Conservation (phyloP, 495 filamentous ascomycete species). For the Aspergillus sparsus region DNA sequence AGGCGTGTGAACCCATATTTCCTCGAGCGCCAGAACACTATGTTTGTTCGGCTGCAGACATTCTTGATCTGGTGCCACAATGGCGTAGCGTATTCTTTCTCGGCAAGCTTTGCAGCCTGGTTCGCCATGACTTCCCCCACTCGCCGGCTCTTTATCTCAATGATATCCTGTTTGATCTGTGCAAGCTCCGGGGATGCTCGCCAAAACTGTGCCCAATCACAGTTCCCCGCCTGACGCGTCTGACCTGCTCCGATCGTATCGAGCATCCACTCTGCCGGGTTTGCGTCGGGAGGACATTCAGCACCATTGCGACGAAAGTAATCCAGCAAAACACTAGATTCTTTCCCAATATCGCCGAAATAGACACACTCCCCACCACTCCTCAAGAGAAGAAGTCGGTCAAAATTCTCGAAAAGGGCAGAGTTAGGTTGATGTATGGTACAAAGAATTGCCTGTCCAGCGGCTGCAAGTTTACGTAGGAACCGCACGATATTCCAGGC, state of each 20-base stretch:
- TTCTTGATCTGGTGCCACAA: conserved; percentile 57
- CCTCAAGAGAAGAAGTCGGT: conserved; percentile 67
- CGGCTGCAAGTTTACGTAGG: conserved; percentile 64
- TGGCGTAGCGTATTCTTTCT: conserved; percentile 60
- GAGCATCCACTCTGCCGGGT: conserved; percentile 91
- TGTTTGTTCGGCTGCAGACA: conserved; percentile 59
- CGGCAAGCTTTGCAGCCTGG: conserved; percentile 42
- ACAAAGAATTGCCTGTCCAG: conserved; percentile 70
- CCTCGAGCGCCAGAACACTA: conserved; percentile 60
- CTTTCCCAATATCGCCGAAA: conserved; percentile 64
- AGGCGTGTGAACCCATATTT: conserved; percentile 70
- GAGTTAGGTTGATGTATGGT: conserved; percentile 80
- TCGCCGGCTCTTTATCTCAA: conserved; percentile 61
- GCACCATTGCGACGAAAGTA: conserved; percentile 82
- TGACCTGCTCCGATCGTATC: conserved; percentile 67
- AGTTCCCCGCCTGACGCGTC: conserved; percentile 47
- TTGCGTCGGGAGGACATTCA: conserved; percentile 72
- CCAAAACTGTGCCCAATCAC: conserved; percentile 69
- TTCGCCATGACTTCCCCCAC: conserved; percentile 52
- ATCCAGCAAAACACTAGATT: conserved; percentile 54
- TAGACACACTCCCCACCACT: conserved; percentile 72
- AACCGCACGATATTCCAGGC: conserved; percentile 67
- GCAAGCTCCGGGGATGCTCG: conserved; percentile 56
- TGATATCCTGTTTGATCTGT: conserved; percentile 64
- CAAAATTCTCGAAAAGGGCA: conserved; percentile 73